phyloP scores from a whole-genome alignment of 2,329 filamentous ascomycete genomes.

The Balansia obtecta region DNA sequence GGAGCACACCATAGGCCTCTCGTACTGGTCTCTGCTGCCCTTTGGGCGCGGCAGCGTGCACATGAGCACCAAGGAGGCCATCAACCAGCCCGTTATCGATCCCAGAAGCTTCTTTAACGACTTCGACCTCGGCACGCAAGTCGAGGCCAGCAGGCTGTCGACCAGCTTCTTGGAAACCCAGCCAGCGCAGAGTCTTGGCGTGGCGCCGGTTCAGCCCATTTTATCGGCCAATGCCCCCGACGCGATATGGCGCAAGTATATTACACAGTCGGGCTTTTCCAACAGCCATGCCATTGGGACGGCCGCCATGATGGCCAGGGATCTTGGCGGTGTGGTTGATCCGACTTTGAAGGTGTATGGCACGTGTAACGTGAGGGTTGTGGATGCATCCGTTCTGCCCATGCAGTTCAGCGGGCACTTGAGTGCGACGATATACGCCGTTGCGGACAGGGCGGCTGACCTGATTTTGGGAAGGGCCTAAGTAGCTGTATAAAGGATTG shows the following conservation, averaged over 20 bases:
- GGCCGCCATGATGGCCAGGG: slow-evolving; percentile 36
- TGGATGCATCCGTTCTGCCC: slow-evolving; percentile 11
- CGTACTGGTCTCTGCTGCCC: slow-evolving; percentile 25
- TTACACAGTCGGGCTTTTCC: slow-evolving; percentile 3
- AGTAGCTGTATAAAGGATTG: no score
- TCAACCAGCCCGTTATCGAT: slow-evolving; percentile 23
- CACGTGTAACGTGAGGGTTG: slow-evolving; percentile 8
- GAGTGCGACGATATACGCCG: slow-evolving; percentile 10
- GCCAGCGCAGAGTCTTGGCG: slow-evolving; percentile 9
- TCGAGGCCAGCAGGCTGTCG: slow-evolving; percentile 17
- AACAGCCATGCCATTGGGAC: slow-evolving; percentile 36
- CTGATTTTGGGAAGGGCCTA: slow-evolving; percentile 2
- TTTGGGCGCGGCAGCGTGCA: slow-evolving; percentile 29
- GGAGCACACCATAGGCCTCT: slow-evolving; percentile 20
- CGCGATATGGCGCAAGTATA: slow-evolving; percentile 9
- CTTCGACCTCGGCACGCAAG: slow-evolving; percentile 21
- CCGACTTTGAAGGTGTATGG: slow-evolving; percentile 32
- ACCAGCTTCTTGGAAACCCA: slow-evolving; percentile 19
- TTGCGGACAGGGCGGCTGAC: slow-evolving; percentile 10
- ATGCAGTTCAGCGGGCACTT: slow-evolving; percentile 9
- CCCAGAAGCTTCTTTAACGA: slow-evolving; percentile 23
- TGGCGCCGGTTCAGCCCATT: not conserved
- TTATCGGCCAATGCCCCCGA: slow-evolving; percentile 6
- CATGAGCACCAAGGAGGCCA: slow-evolving; percentile 22
- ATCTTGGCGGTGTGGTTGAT: slow-evolving; percentile 37